A percentile compares a stretch with the other conserved stretches of the same genome.
These are phyloP conservation scores for Epithemia pelagica DNA, from an alignment of 108 stramenopile genomes.

Conservation along the genomic window DNA sequence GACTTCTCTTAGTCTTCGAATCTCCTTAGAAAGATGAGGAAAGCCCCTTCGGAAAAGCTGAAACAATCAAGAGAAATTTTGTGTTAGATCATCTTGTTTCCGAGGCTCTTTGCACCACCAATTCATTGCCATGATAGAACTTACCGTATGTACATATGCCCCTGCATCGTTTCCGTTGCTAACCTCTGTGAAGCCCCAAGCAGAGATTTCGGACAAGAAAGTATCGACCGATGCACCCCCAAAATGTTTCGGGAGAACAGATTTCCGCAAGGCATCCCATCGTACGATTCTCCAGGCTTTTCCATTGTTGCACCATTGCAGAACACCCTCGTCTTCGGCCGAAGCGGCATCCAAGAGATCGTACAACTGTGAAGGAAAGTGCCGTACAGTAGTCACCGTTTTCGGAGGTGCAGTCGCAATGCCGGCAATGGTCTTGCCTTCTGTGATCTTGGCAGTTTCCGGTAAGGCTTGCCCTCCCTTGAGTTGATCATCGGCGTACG, in stretches of 20 bases:
- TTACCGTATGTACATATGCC: slow-evolving; percentile 46
- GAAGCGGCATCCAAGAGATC: slow-evolving; percentile 28
- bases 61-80: no score
- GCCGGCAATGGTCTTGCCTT: slow-evolving; percentile 14
- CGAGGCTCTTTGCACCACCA: no score
- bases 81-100: no score
- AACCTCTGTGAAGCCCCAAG: slow-evolving; percentile 62
- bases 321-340: slow-evolving; percentile 12
- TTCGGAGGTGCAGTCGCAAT: slow-evolving; percentile 13
- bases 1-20: not conserved
- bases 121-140: no score
- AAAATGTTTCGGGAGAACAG: slow-evolving; percentile 44
- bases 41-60: slow-evolving; percentile 8
- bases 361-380: slow-evolving; percentile 41
- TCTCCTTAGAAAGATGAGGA: slow-evolving; percentile 4
- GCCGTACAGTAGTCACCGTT: slow-evolving; percentile 9
- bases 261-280: slow-evolving; percentile 44
- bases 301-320: slow-evolving; percentile 45
- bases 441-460: slow-evolving; percentile 24
- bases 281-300: slow-evolving; percentile 47
- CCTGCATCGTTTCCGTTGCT: slow-evolving; percentile 48
- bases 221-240: slow-evolving; percentile 36
- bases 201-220: slow-evolving; percentile 45
- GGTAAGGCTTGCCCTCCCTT: slow-evolving; percentile 19
- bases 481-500: not conserved